phyloP scores from a whole-genome alignment of 805 yeast genomes.

The Barnettozyma botsteinii region DNA sequence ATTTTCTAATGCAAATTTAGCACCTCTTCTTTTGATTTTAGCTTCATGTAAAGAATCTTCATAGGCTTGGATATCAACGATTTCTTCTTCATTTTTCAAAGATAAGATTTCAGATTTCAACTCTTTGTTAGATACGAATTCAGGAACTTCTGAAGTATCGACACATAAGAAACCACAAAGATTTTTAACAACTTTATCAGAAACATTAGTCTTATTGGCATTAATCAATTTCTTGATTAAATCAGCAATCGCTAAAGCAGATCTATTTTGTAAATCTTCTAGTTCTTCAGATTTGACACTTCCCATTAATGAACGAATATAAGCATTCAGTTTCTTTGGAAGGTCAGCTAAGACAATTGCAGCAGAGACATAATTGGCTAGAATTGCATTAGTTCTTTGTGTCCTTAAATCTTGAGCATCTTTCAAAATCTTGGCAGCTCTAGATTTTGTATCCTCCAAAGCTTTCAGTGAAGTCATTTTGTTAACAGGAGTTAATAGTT shows the following conservation, averaged over 20 bases:
- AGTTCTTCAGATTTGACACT: slow-evolving; percentile 75
- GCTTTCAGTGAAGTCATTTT: slow-evolving; percentile 68
- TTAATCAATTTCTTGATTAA: slow-evolving; percentile 55
- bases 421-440: slow-evolving; percentile 58
- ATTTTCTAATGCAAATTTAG: slow-evolving; percentile 59
- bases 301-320: slow-evolving; percentile 88
- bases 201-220: slow-evolving; percentile 60
- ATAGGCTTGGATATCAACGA: slow-evolving; percentile 54
- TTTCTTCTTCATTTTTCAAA: slow-evolving; percentile 64
- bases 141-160: slow-evolving; percentile 94
- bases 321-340: slow-evolving; percentile 86
- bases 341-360: slow-evolving; percentile 54
- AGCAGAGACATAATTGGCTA: slow-evolving; percentile 76
- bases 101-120: slow-evolving; percentile 59
- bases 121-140: slow-evolving; percentile 60
- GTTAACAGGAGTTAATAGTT: slow-evolving; percentile 57
- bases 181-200: slow-evolving; percentile 85
- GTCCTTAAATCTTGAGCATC: slow-evolving; percentile 54
- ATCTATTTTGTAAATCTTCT: slow-evolving; percentile 56
- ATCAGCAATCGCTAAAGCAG: slow-evolving; percentile 63
- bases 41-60: slow-evolving; percentile 69
- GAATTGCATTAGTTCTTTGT: slow-evolving; percentile 51
- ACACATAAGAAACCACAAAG: slow-evolving; percentile 91
- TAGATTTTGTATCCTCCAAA: slow-evolving; percentile 69
- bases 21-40: slow-evolving; percentile 79